A percentile compares a stretch with the other conserved stretches of the same genome.
Conservation (phyloP, 495 filamentous ascomycete genomes). For the Aspergillus baeticus region DNA sequence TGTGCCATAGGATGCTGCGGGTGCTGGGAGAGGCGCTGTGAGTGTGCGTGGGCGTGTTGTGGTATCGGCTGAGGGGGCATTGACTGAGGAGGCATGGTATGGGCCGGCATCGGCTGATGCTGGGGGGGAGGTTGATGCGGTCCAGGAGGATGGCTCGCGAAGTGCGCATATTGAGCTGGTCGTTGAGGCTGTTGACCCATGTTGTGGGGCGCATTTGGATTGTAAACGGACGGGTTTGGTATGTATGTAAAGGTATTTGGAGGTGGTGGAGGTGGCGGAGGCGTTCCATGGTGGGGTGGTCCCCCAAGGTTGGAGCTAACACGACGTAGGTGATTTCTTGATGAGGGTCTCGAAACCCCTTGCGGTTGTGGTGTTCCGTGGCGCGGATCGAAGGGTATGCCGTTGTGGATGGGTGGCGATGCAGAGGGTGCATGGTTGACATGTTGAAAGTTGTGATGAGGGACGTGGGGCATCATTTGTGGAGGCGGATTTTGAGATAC, state of each 20-base stretch:
- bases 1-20: constrained; percentile 32
- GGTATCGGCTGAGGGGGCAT: constrained; percentile 32
- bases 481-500: constrained; percentile 45
- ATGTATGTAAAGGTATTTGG: constrained; percentile 83
- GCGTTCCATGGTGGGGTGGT: constrained; percentile 57
- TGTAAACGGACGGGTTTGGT: constrained; percentile 82
- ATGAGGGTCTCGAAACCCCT: constrained; percentile 73
- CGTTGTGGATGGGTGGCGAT: constrained; percentile 87
- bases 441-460: constrained; percentile 72
- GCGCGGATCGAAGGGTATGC: constrained; percentile 66
- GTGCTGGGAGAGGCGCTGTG: constrained; percentile 44
- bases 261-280: constrained; percentile 57
- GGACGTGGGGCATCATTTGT: constrained; percentile 62
- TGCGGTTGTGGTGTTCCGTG: constrained; percentile 81
- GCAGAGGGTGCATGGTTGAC: constrained; percentile 84
- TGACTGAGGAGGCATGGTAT: constrained; percentile 28
- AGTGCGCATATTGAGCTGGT: constrained; percentile 48
- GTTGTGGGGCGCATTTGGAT: constrained; percentile 58
- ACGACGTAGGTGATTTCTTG: constrained; percentile 73
- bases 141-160: constrained; percentile 37
- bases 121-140: constrained; percentile 34
- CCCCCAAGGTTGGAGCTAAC: constrained; percentile 73
- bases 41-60: constrained; percentile 27
- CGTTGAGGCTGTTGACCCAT: constrained; percentile 42
- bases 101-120: constrained; percentile 34